Conservation (phyloP, 2,329 filamentous ascomycete species). For the Alternaria metachromatica region DNA sequence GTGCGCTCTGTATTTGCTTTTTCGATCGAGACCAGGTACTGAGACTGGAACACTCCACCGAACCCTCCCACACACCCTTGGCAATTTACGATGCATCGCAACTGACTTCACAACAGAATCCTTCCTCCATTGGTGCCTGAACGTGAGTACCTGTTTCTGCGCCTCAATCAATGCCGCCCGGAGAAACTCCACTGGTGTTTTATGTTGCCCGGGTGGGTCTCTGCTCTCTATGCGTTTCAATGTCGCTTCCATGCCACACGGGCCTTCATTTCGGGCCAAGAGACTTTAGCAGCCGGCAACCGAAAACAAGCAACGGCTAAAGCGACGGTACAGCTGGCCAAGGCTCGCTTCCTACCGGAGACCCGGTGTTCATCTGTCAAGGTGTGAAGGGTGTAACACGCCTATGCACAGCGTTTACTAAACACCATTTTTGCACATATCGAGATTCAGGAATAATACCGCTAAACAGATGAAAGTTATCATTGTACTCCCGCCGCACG, state of each 20-base stretch:
- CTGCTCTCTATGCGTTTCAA: background rate
- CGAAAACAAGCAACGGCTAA: slow-evolving; percentile 1
- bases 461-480: background rate
- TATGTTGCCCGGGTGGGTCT: background rate
- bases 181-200: background rate
- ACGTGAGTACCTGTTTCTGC: background rate
- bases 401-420: background rate
- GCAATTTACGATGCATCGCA: background rate
- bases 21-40: background rate
- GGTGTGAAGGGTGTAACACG: background rate
- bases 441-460: background rate
- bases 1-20: background rate
- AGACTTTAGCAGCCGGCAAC: background rate
- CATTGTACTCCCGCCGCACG: too few relatives aligned
- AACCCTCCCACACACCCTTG: background rate
- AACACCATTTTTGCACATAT: background rate
- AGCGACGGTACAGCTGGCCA: background rate
- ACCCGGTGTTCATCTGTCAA: background rate
- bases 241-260: slow-evolving; percentile 1
- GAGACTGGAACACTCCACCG: background rate
- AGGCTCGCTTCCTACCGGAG: background rate
- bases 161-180: background rate
- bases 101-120: background rate
- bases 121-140: background rate
- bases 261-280: background rate